Evolutionary conservation across 768 basidiomycete genomes (phyloP).

Genomic region (Pleurotus tuber-regium): DNA sequence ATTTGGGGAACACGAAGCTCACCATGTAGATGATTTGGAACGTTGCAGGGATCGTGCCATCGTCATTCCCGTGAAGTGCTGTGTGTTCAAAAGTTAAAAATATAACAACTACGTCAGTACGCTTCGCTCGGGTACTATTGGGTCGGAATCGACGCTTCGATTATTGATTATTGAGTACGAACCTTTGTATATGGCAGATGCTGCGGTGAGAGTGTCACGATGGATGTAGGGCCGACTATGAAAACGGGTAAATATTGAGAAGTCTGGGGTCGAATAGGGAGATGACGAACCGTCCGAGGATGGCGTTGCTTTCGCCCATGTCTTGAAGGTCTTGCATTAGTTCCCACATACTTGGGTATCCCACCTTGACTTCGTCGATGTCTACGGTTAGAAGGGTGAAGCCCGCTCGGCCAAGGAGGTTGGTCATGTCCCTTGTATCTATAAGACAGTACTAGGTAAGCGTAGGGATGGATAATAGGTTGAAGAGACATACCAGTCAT

Average conservation of each 20-base stretch:
- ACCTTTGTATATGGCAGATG: conserved; percentile 94
- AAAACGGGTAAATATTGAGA: no score
- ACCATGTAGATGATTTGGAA: conserved; percentile 97
- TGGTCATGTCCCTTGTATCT: conserved; percentile 94
- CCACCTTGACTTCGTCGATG: conserved; percentile 86
- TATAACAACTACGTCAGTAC: no score
- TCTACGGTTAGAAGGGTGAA: conserved; percentile 95
- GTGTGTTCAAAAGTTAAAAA: conserved; percentile 9
- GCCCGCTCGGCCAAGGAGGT: conserved; percentile 88
- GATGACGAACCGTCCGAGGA: conserved; percentile 68
- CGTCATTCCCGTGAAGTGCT: conserved; percentile 85
- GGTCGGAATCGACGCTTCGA: background rate
- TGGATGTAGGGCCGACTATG: conserved; percentile 58
- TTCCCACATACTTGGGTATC: conserved; percentile 96
- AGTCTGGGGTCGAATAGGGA: background rate
- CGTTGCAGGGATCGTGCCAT: conserved; percentile 88
- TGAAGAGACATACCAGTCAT: conserved; percentile 78
- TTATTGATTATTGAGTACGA: conserved; percentile 10
- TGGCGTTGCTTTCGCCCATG: conserved; percentile 96
- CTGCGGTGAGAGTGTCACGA: conserved; percentile 86
- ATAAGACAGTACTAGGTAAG: conserved; percentile 6
- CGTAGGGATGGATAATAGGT: background rate
- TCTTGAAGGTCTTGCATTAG: conserved; percentile 88
- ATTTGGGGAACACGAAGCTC: conserved; percentile 22
- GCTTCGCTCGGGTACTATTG: background rate